phyloP scores from a whole-genome alignment of 345 rosid species.

The Gossypium australe region DNA sequence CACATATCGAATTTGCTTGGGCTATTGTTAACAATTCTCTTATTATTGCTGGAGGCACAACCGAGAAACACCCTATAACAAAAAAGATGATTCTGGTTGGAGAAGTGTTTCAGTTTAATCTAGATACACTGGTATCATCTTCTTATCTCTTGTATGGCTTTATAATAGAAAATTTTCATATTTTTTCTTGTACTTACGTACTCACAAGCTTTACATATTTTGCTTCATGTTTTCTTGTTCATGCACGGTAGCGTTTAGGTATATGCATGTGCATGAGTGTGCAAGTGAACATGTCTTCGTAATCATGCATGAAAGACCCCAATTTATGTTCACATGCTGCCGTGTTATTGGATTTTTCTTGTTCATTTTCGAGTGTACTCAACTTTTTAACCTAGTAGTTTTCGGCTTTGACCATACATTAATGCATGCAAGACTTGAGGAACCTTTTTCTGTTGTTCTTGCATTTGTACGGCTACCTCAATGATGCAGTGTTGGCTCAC shows the following conservation, averaged over 20 bases:
- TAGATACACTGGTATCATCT: conserved; percentile 57
- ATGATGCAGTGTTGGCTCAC: not conserved
- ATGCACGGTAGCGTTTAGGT: not conserved
- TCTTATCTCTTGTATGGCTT: conserved; percentile 2
- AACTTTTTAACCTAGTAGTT: not conserved
- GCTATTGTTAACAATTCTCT: conserved; percentile 75
- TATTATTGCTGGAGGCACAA: conserved; percentile 86
- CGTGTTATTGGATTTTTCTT: not conserved
- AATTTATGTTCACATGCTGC: not conserved
- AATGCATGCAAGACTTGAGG: not conserved
- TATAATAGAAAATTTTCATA: not conserved
- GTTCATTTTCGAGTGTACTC: not conserved
- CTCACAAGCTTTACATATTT: not conserved
- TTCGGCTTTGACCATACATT: not conserved
- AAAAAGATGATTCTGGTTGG: conserved; percentile 89
- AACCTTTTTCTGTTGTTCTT: not conserved
- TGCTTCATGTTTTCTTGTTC: not conserved
- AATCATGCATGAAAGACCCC: not conserved
- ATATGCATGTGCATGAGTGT: not conserved
- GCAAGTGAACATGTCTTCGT: not conserved
- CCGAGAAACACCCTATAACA: conserved; percentile 87
- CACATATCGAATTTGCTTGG: conserved; percentile 98
- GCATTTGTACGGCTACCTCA: not conserved
- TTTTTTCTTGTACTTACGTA: not conserved
- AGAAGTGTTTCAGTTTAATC: conserved; percentile 78